Percentiles rank a stretch among this genome's conserved stretches.
Evolutionary conservation across 169 alveolate species (phyloP).

Genomic region (Plasmodium knowlesi): DNA sequence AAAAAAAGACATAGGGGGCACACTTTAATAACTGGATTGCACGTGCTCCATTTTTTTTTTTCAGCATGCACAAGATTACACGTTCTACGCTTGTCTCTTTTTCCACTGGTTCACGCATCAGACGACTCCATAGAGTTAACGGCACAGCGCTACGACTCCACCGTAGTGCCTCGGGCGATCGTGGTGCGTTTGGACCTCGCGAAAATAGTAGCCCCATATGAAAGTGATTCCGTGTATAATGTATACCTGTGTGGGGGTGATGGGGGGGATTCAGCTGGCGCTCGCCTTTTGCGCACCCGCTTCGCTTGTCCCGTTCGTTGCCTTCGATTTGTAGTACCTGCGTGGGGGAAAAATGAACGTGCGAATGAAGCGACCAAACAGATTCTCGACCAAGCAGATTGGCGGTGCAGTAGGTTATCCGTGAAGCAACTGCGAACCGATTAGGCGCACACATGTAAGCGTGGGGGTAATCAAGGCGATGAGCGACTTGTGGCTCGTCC

Average conservation of each 20-base stretch:
- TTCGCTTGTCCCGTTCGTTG: slow-evolving; percentile 1
- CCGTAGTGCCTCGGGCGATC: not conserved
- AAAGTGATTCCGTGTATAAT: not conserved
- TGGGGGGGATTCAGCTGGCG: not conserved
- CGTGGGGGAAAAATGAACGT: not conserved
- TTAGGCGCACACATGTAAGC: not conserved
- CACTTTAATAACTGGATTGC: not conserved
- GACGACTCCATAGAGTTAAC: not conserved
- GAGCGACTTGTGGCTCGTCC: not conserved
- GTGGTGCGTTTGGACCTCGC: not conserved
- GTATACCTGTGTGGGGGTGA: not conserved
- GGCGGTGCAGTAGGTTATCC: no score
- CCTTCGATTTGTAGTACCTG: slow-evolving; percentile 66
- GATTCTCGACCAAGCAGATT: not conserved
- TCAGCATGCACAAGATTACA: not conserved
- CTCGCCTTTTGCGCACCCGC: slow-evolving; percentile 8
- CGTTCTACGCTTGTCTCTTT: not conserved
- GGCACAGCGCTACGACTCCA: not conserved
- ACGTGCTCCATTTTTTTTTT: not conserved
- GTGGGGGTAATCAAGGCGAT: not conserved
- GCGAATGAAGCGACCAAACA: not conserved
- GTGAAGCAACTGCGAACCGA: no score
- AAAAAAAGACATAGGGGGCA: not conserved
- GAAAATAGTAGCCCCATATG: not conserved
- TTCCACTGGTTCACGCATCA: not conserved